phyloP scores from a whole-genome alignment of 805 yeast species.

The Candida succiphila region DNA sequence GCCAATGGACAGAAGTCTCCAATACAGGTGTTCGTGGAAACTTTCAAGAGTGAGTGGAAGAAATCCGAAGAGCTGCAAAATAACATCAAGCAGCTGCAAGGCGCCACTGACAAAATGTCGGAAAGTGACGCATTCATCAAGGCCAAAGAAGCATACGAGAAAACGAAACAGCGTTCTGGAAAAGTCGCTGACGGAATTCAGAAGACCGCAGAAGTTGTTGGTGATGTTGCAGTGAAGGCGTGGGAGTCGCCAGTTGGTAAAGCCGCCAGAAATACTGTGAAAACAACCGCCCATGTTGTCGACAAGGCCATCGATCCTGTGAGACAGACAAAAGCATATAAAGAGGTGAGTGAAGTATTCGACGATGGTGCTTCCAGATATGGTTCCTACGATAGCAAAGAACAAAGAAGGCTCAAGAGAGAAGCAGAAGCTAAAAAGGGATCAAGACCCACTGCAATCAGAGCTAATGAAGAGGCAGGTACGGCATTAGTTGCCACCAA shows the following conservation, averaged over 20 bases:
- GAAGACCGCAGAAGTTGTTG: conserved; percentile 91
- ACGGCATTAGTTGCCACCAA: conserved; percentile 75
- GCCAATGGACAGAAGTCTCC: conserved; percentile 51
- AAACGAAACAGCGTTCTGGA: conserved; percentile 65
- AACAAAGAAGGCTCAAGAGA: conserved; percentile 67
- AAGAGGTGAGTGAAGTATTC: conserved; percentile 78
- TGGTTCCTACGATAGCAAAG: conserved; percentile 88
- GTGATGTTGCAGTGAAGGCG: conserved; percentile 79
- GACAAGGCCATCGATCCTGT: conserved; percentile 89
- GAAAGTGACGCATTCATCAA: conserved; percentile 89
- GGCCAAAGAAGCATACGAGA: conserved; percentile 87
- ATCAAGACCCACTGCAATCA: conserved; percentile 54
- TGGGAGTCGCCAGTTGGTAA: conserved; percentile 95
- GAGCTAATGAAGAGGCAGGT: conserved; percentile 76
- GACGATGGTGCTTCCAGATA: conserved; percentile 89
- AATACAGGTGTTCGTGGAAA: conserved; percentile 83
- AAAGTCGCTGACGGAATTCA: conserved; percentile 58
- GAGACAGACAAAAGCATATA: conserved; percentile 79
- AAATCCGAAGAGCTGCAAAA: conserved; percentile 85
- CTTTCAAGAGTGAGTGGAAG: conserved; percentile 85
- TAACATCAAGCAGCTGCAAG: conserved; percentile 88
- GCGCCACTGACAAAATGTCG: conserved; percentile 89
- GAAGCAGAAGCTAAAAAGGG: conserved; percentile 52
- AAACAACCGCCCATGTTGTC: conserved; percentile 72
- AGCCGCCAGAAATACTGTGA: conserved; percentile 80